Conservation (phyloP, 805 yeast species). For the Ogataea philodendri region DNA sequence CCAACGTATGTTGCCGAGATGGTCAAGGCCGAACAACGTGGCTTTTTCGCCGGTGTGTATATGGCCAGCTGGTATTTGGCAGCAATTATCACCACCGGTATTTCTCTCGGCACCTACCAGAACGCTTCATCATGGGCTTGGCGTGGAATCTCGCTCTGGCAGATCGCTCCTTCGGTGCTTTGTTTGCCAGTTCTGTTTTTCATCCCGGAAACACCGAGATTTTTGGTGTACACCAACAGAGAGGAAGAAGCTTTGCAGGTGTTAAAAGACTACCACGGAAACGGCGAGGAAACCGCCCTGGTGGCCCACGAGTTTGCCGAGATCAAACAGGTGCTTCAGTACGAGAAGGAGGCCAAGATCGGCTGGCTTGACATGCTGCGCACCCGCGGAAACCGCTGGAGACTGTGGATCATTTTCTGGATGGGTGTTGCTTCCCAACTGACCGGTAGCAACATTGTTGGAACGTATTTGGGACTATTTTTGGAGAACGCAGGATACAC, state of each 20-base stretch:
- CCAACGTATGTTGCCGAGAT: constrained; percentile 38
- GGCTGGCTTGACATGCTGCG: constrained; percentile 27
- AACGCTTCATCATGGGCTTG: constrained; percentile 31
- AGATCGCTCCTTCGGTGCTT: constrained; percentile 28
- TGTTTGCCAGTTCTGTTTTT: constrained; percentile 21
- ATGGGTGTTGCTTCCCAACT: constrained; percentile 31
- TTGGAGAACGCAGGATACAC: constrained; percentile 28
- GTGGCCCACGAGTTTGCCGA: constrained; percentile 26
- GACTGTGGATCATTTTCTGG: constrained; percentile 29
- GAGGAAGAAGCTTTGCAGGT: constrained; percentile 31
- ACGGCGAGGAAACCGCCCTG: constrained; percentile 21
- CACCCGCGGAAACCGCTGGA: constrained; percentile 25
- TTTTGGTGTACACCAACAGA: constrained; percentile 27
- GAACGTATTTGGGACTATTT: constrained; percentile 37
- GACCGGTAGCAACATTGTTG: constrained; percentile 29
- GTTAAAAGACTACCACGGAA: constrained; percentile 25
- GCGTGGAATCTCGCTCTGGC: constrained; percentile 32
- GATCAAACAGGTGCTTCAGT: constrained; percentile 23
- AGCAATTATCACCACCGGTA: constrained; percentile 30
- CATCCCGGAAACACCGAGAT: constrained; percentile 37
- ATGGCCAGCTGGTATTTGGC: constrained; percentile 33
- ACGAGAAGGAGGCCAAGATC: constrained; percentile 22
- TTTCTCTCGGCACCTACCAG: constrained; percentile 31
- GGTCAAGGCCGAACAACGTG: constrained; percentile 33
- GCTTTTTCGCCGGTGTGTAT: constrained; percentile 28